Evolutionary conservation across 306 rosid species (phyloP), one percentile per base, ranked within the genome.

Genomic region (Styphnolobium japonicum): DNA sequence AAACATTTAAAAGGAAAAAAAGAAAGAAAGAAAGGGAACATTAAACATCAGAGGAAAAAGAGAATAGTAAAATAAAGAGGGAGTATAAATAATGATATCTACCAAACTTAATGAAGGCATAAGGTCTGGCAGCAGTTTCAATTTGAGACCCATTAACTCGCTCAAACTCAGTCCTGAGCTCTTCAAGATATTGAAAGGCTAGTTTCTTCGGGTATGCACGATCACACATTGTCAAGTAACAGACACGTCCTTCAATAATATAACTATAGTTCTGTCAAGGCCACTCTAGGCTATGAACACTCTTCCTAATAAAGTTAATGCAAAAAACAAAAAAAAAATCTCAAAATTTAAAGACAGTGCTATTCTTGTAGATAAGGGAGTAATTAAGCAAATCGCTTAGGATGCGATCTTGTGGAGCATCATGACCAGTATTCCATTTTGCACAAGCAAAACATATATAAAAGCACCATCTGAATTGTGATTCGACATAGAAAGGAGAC

Each of bases 101-200:
- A 96, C 99, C 99, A 77, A 96, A 96, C 81, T 96, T 96, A 56
- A 96, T 93, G 92, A 96, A 96, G 79, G 99, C 99, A 83, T 96
- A 96, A 57, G 99, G 99, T 85, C 99, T 90, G 61, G 99, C 99
- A 67, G 98, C 99, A 57, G 99, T 96, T 89, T 96, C 99, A 58
- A 96, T 96, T 82, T 96, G 99, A 73, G 93, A 73, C 43, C 93
- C 97, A 73, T 96, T 93, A 27, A 83, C 92, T 69, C 94, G 99
- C 85, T 96, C 99, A 87, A 96, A 96, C 81, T 96, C 99, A 51
- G 91, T 93, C 84, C 90, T 91, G 69, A 96, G 97, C 55, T 96
- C 99, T 89, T 96, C 99, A 81, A 96, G 97, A 88, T 96, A 96
- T 85, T 96, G 99, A 84, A 90, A 96, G 73, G 99, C 99, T 78